Conservation (phyloP, 2,329 filamentous ascomycete genomes). For the Metarhizium sp. region DNA sequence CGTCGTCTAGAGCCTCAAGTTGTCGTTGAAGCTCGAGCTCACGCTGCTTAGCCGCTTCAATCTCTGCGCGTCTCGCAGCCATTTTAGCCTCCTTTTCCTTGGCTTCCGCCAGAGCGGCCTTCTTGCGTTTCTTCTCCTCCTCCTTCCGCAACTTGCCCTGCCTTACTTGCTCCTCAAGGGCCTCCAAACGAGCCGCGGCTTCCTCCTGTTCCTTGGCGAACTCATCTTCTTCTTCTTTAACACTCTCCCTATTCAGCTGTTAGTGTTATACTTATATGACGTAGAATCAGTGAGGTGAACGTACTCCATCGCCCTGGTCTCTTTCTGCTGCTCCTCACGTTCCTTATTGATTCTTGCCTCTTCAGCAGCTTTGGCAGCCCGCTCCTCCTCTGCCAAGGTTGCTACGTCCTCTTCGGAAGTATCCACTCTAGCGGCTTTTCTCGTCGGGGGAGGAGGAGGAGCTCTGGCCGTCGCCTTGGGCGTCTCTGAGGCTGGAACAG, state of each 20-base stretch:
- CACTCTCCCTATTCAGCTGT: constrained; percentile 52
- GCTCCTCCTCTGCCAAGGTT: constrained; percentile 50
- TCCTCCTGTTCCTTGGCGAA: constrained; percentile 71
- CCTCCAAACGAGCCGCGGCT: constrained; percentile 72
- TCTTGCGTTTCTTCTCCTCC: constrained; percentile 88
- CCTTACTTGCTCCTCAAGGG: constrained; percentile 86
- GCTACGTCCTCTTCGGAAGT: constrained; percentile 42
- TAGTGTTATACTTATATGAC: constrained; percentile 11
- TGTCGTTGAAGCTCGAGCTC: constrained; percentile 85
- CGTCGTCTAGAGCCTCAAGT: constrained; percentile 65
- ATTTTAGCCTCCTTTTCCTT: constrained; percentile 83
- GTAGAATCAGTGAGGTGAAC: constrained; percentile 28
- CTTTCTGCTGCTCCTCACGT: constrained; percentile 65
- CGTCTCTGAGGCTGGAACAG: constrained; percentile 42
- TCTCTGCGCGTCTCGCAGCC: constrained; percentile 77
- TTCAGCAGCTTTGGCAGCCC: constrained; percentile 49
- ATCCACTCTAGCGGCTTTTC: constrained; percentile 58
- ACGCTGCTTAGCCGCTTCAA: constrained; percentile 82
- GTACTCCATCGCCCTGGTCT: constrained; percentile 74
- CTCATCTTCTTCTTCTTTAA: constrained; percentile 68
- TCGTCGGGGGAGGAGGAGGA: constrained; percentile 70
- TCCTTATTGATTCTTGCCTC: constrained; percentile 59
- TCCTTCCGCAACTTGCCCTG: constrained; percentile 93
- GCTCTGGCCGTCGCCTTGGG: constrained; percentile 45
- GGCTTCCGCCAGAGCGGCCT: constrained; percentile 75